Evolutionary conservation across 257 asterid genomes (phyloP).

Genomic region (Thymus mandschuricus): DNA sequence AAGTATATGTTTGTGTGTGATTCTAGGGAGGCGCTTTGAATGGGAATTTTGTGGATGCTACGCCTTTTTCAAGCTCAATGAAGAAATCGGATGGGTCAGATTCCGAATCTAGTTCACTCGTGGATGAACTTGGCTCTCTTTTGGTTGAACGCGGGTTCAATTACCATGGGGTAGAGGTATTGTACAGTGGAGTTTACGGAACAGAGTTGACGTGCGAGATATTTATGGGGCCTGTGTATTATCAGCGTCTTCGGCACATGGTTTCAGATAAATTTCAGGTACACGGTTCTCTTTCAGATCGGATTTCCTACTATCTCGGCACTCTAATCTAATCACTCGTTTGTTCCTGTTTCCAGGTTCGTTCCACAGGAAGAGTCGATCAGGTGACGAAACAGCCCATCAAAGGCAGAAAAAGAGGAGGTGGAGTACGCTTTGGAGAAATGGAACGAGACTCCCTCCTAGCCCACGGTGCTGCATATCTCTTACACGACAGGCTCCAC

Average conservation of each 20-base stretch:
- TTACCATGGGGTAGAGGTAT: conserved; percentile 84
- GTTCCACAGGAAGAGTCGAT: conserved; percentile 89
- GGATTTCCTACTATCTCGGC: too few species aligned
- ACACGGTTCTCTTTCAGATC: conserved; percentile 15
- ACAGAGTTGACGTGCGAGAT: conserved; percentile 88
- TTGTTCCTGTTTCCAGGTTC: conserved; percentile 57
- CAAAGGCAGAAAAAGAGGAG: conserved; percentile 96
- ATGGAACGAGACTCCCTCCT: conserved; percentile 98
- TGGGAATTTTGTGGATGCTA: conserved; percentile 88
- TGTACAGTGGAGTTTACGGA: conserved; percentile 93
- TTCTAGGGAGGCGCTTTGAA: conserved; percentile 84
- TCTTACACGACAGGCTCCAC: conserved; percentile 93
- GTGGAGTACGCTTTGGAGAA: conserved; percentile 97
- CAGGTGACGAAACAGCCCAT: conserved; percentile 90
- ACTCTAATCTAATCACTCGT: not conserved
- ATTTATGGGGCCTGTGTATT: conserved; percentile 96
- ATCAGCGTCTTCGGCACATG: conserved; percentile 98
- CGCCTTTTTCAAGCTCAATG: conserved; percentile 74
- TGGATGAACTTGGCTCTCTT: conserved; percentile 82
- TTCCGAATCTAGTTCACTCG: conserved; percentile 57
- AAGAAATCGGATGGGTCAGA: conserved; percentile 47
- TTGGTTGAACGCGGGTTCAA: conserved; percentile 77
- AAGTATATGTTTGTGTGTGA: conserved; percentile 23
- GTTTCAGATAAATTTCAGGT: conserved; percentile 98
- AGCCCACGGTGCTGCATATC: conserved; percentile 96